Evolutionary conservation across 495 filamentous ascomycete species (phyloP).

Genomic region (Daldinia childiae): DNA sequence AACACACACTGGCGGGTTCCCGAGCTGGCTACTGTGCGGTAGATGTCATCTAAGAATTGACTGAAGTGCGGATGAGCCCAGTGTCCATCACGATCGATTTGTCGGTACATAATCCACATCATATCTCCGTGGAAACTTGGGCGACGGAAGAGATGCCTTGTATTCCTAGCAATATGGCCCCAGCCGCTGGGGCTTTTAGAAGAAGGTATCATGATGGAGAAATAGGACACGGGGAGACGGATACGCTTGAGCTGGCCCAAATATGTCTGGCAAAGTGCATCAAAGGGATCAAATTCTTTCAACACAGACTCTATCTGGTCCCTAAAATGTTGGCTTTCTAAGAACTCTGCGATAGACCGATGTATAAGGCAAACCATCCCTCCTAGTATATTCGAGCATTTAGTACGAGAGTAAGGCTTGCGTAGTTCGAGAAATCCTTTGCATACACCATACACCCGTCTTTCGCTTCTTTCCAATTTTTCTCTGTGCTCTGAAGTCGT

Average conservation of each 20-base stretch:
- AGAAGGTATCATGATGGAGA: background rate
- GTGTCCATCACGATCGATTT: background rate
- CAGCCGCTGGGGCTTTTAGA: fast-evolving
- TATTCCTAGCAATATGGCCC: too few relatives aligned
- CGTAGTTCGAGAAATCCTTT: background rate
- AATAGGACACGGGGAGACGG: background rate
- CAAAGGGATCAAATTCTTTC: background rate
- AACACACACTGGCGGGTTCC: background rate
- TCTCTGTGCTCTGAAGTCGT: background rate
- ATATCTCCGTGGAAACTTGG: background rate
- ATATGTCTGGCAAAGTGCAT: background rate
- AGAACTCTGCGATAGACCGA: slow-evolving; percentile 41
- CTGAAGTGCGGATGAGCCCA: background rate
- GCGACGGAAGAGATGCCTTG: too few relatives aligned
- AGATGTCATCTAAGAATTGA: background rate
- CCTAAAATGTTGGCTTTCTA: slow-evolving; percentile 25
- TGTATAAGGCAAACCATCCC: slow-evolving; percentile 31
- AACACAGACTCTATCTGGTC: background rate
- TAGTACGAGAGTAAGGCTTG: background rate
- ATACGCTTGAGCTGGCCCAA: background rate
- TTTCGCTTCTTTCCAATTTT: background rate
- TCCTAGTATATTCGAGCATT: background rate
- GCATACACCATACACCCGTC: background rate
- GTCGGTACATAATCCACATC: background rate
- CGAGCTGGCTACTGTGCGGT: background rate